Percentiles rank a stretch among this genome's conserved stretches.
Evolutionary conservation across 1,139 yeast genomes (phyloP).

Genomic region (Pichia sp.): DNA sequence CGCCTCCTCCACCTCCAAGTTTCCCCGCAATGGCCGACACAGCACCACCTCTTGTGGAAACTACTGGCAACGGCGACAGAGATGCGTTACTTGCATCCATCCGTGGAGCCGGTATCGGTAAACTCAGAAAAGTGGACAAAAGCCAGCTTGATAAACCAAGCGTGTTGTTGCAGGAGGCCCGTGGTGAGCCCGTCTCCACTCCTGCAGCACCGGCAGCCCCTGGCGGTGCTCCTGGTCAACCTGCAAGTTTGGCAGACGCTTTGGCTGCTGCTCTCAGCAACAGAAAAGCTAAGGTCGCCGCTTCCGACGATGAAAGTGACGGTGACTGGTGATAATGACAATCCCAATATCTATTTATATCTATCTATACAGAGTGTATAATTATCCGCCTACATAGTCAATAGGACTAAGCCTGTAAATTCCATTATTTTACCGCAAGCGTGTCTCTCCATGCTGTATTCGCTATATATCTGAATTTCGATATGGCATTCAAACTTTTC

Average conservation of each 20-base stretch:
- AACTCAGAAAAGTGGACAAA: conserved; percentile 74
- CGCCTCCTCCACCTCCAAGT: conserved; percentile 26
- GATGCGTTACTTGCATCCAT: conserved; percentile 87
- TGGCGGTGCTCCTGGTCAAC: conserved; percentile 40
- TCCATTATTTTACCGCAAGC: too few relatives aligned
- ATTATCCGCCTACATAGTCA: background rate
- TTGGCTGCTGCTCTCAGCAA: conserved; percentile 79
- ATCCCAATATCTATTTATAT: background rate
- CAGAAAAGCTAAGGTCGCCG: conserved; percentile 78
- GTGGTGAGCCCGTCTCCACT: conserved; percentile 45
- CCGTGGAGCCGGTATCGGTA: conserved; percentile 67
- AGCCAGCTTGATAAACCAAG: conserved; percentile 77
- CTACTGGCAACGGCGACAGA: conserved; percentile 48
- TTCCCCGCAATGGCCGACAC: conserved; percentile 18
- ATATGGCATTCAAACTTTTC: too few relatives aligned
- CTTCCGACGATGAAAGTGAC: conserved; percentile 83
- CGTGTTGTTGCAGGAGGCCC: conserved; percentile 64
- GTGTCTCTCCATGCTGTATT: too few relatives aligned
- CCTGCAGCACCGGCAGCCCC: conserved; percentile 29
- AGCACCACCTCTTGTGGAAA: conserved; percentile 19
- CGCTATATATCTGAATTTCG: too few relatives aligned
- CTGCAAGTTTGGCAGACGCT: conserved; percentile 44
- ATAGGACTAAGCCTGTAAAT: background rate
- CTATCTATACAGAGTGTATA: background rate
- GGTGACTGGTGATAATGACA: conserved; percentile 42